Conservation (phyloP, 371 early-diverging fungal genomes). For the Capillidium heterosporum region DNA sequence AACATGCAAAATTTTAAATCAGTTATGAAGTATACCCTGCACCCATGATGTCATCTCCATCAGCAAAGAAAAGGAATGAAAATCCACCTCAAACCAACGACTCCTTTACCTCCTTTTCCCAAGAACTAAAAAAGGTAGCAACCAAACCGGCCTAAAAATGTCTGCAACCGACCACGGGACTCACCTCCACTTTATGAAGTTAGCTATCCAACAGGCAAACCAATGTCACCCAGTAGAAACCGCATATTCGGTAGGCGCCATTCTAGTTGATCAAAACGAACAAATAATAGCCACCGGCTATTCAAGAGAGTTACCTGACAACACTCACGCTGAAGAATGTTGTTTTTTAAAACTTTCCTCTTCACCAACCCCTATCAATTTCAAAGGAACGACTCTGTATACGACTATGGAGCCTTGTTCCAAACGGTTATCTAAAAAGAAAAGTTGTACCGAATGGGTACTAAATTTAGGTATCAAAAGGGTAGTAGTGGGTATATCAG, state of each 20-base stretch:
- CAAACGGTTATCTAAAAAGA: constrained; percentile 52
- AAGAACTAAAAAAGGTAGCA: too few species aligned
- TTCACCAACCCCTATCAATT: too few species aligned
- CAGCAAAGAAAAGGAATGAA: too few species aligned
- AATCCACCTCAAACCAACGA: too few species aligned
- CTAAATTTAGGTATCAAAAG: constrained; percentile 44
- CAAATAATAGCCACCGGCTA: constrained; percentile 47
- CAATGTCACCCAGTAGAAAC: constrained; percentile 49
- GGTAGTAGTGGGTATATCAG: constrained; percentile 74
- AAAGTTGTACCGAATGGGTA: constrained; percentile 42
- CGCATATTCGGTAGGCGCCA: constrained; percentile 88
- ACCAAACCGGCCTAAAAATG: too few species aligned
- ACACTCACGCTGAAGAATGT: constrained; percentile 85
- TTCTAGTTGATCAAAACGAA: constrained; percentile 11
- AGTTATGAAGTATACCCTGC: too few species aligned
- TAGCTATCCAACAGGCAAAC: constrained; percentile 62
- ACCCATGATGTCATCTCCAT: too few species aligned
- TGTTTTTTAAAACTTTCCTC: constrained; percentile 38
- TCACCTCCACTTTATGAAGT: constrained; percentile 25
- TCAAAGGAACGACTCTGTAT: constrained; percentile 45
- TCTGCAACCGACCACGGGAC: too few species aligned
- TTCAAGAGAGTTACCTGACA: constrained; percentile 76
- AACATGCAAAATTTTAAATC: too few species aligned
- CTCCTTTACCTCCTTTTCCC: too few species aligned
- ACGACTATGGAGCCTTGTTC: constrained; percentile 89